These are phyloP conservation scores for Scutellaria galericulata DNA, from an alignment of 257 asterid species.

Conservation along the genomic window DNA sequence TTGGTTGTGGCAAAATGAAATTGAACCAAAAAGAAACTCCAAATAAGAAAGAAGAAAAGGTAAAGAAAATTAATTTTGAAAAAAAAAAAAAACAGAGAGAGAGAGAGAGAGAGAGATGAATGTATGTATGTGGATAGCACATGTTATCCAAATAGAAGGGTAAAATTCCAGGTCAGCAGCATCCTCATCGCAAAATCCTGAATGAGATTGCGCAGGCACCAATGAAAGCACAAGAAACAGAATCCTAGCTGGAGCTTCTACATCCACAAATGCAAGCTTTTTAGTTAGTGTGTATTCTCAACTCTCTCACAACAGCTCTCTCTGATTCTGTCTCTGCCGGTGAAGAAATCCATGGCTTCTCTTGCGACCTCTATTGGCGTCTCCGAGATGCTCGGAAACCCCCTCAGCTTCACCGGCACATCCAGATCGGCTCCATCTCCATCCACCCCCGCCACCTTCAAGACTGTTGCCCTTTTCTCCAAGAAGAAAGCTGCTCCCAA, in stretches of 20 bases:
- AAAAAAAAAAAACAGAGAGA: too few relatives aligned
- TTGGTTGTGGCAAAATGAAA: too few relatives aligned
- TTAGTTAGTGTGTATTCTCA: conserved; percentile 34
- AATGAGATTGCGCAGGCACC: conserved; percentile 61
- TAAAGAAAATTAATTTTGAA: too few relatives aligned
- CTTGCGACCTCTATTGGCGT: conserved; percentile 70
- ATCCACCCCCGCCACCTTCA: conserved; percentile 61
- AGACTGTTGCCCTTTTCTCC: conserved; percentile 79
- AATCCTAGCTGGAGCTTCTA: conserved; percentile 57
- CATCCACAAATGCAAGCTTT: conserved; percentile 67
- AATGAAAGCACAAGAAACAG: conserved; percentile 33
- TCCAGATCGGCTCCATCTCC: conserved; percentile 66
- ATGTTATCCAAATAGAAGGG: conserved; percentile 50
- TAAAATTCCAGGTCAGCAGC: conserved; percentile 53
- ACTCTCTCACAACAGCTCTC: background rate
- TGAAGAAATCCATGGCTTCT: conserved; percentile 57
- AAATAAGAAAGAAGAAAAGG: background rate
- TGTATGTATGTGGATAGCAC: conserved; percentile 41
- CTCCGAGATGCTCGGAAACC: conserved; percentile 77
- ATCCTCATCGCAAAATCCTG: conserved; percentile 50
- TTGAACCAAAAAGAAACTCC: background rate
- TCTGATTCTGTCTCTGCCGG: background rate
- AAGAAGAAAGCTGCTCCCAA: conserved; percentile 73
- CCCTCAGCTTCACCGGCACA: conserved; percentile 55
- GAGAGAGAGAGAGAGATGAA: background rate